phyloP scores from a whole-genome alignment of 1,139 yeast species.

The Suhomyces guaymorum region DNA sequence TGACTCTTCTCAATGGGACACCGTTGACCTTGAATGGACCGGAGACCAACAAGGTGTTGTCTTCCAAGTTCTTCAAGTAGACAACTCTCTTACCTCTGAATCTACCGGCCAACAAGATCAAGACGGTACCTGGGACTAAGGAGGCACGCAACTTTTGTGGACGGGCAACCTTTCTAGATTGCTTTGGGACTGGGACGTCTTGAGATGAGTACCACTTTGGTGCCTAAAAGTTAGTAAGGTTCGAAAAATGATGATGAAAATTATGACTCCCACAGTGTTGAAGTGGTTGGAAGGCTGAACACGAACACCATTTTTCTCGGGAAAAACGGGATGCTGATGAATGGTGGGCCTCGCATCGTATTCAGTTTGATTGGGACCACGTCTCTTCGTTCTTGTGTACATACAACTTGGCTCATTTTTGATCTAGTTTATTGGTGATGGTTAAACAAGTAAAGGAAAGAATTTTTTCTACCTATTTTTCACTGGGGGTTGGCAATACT shows the following conservation, averaged over 20 bases:
- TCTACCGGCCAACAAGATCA: slow-evolving; percentile 98
- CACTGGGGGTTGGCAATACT: slow-evolving; percentile 12
- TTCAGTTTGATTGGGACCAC: not conserved
- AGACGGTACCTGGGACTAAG: slow-evolving; percentile 97
- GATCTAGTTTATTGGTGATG: slow-evolving; percentile 29
- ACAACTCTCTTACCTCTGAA: slow-evolving; percentile 99
- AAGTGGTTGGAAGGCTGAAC: too few relatives aligned
- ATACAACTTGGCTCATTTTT: slow-evolving; percentile 38
- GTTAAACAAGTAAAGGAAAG: slow-evolving; percentile 19
- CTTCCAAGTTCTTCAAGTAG: slow-evolving; percentile 96
- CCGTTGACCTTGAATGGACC: slow-evolving; percentile 99
- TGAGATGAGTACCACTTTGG: slow-evolving; percentile 97
- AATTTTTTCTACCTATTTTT: slow-evolving; percentile 20
- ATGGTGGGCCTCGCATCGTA: not conserved
- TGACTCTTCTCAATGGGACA: slow-evolving; percentile 99
- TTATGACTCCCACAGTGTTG: not conserved
- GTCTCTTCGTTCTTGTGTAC: slow-evolving; percentile 15
- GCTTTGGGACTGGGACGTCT: slow-evolving; percentile 85
- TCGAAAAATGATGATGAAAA: too few relatives aligned
- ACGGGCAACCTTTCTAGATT: slow-evolving; percentile 87
- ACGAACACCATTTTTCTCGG: not conserved
- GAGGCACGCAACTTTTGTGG: slow-evolving; percentile 97
- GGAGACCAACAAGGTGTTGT: slow-evolving; percentile 95
- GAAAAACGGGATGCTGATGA: not conserved
- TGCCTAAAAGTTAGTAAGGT: slow-evolving; percentile 53